Percentiles rank a stretch among this genome's conserved stretches.
These are phyloP conservation scores for Annulohypoxylon moriforme DNA, from an alignment of 495 filamentous ascomycete species.

Conservation along the genomic window DNA sequence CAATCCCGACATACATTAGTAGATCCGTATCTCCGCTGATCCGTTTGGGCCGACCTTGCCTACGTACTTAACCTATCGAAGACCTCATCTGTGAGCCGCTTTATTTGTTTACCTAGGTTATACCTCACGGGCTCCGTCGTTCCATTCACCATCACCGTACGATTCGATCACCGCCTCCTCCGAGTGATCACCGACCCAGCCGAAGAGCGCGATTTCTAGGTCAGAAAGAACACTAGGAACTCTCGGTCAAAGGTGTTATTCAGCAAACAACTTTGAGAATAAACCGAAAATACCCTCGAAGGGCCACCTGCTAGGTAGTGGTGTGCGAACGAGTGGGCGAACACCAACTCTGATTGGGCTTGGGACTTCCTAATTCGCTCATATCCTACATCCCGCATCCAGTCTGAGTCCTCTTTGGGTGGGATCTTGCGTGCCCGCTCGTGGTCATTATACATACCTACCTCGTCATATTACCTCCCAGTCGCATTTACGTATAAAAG, in stretches of 20 bases:
- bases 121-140: slow-evolving; percentile 13
- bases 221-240: neutral
- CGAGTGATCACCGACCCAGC: slow-evolving; percentile 24
- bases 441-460: slow-evolving; percentile 20
- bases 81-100: neutral
- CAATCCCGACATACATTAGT: slow-evolving; percentile 1
- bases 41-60: slow-evolving; percentile 4
- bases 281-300: neutral
- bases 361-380: slow-evolving; percentile 46
- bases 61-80: slow-evolving; percentile 18
- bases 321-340: slow-evolving; percentile 25
- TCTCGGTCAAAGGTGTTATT: slow-evolving; percentile 14
- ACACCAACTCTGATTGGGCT: slow-evolving; percentile 42
- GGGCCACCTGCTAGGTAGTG: slow-evolving; percentile 12
- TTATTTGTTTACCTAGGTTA: slow-evolving; percentile 13
- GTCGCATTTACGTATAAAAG: slow-evolving; percentile 35
- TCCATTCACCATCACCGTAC: slow-evolving; percentile 30
- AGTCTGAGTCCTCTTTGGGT: slow-evolving; percentile 2
- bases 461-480: slow-evolving; percentile 1
- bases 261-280: slow-evolving; percentile 17
- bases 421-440: slow-evolving; percentile 30
- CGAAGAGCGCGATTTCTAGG: slow-evolving; percentile 9
- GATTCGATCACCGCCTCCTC: slow-evolving; percentile 40
- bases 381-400: slow-evolving; percentile 31
- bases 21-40: slow-evolving; percentile 5